These are phyloP conservation scores for Pythium apleroticum DNA, from an alignment of 352 stramenopile species.

Conservation along the genomic window DNA sequence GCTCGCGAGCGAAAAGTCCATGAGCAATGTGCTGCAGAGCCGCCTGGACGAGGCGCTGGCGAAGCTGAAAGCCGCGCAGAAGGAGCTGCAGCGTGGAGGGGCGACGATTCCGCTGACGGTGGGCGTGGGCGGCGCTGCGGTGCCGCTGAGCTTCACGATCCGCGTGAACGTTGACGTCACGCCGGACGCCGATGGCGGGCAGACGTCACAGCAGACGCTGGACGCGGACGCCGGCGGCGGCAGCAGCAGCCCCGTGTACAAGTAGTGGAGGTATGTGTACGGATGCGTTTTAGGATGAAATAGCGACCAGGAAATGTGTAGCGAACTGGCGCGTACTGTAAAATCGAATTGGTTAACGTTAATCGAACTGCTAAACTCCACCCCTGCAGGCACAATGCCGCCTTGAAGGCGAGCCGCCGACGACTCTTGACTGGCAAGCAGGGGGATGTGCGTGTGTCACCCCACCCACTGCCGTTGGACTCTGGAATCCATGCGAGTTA, in stretches of 20 bases:
- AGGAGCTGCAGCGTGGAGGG: conserved; percentile 8
- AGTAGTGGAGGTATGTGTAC: background rate
- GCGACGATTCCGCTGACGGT: background rate
- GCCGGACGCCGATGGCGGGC: conserved; percentile 15
- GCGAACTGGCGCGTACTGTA: too few species aligned
- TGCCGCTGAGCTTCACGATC: conserved; percentile 13
- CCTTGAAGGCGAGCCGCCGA: too few species aligned
- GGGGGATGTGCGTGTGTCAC: too few species aligned
- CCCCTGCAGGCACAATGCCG: too few species aligned
- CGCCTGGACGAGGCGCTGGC: conserved; percentile 12
- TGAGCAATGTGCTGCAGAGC: conserved; percentile 6
- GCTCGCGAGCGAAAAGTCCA: conserved; percentile 8
- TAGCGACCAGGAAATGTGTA: background rate
- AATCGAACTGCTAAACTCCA: too few species aligned
- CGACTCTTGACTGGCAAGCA: too few species aligned
- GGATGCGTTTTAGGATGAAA: background rate
- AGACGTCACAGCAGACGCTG: conserved; percentile 9
- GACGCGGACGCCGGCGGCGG: background rate
- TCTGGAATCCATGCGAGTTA: too few species aligned
- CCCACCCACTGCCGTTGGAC: too few species aligned
- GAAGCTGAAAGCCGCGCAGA: conserved; percentile 4
- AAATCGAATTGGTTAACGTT: too few species aligned
- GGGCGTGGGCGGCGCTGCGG: conserved; percentile 8
- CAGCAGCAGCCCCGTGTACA: background rate
- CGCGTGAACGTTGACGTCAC: conserved; percentile 16